phyloP scores from a whole-genome alignment of 257 asterid genomes.

The Penstemon barbatus region DNA sequence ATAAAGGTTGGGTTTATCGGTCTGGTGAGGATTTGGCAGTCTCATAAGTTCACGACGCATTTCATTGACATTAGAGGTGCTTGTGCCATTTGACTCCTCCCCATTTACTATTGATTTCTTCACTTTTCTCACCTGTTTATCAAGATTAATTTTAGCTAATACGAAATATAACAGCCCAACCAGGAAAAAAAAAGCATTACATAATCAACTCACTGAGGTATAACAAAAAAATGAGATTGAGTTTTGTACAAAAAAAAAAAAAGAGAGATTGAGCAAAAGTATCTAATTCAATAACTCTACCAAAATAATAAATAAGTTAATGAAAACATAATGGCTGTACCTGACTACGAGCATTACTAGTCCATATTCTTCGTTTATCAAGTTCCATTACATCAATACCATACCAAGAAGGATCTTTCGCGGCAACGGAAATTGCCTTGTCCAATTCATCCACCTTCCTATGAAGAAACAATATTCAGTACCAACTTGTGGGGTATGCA shows the following conservation, averaged over 20 bases:
- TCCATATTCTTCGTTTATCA: slow-evolving; percentile 89
- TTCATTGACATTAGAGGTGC: slow-evolving; percentile 67
- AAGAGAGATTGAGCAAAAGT: background rate
- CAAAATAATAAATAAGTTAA: slow-evolving; percentile 11
- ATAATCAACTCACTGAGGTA: slow-evolving; percentile 4
- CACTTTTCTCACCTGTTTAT: slow-evolving; percentile 69
- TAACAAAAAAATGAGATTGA: slow-evolving; percentile 10
- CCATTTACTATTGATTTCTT: slow-evolving; percentile 65
- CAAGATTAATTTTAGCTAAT: slow-evolving; percentile 10
- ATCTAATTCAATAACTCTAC: background rate
- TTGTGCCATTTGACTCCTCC: slow-evolving; percentile 58
- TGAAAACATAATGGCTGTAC: slow-evolving; percentile 34
- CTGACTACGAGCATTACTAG: slow-evolving; percentile 85
- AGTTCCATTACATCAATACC: slow-evolving; percentile 81
- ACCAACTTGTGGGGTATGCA: slow-evolving; percentile 22
- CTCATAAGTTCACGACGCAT: slow-evolving; percentile 92
- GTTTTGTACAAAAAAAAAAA: background rate
- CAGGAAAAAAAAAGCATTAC: background rate
- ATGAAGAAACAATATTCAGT: slow-evolving; percentile 55
- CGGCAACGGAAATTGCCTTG: slow-evolving; percentile 84
- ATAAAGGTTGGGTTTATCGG: slow-evolving; percentile 55
- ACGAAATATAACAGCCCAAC: slow-evolving; percentile 18
- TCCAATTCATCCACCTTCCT: slow-evolving; percentile 96
- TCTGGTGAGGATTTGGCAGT: slow-evolving; percentile 63
- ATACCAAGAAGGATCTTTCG: slow-evolving; percentile 78